Evolutionary conservation across 1,284 basidiomycete species (phyloP).

Genomic region (Stereum hirsutum): DNA sequence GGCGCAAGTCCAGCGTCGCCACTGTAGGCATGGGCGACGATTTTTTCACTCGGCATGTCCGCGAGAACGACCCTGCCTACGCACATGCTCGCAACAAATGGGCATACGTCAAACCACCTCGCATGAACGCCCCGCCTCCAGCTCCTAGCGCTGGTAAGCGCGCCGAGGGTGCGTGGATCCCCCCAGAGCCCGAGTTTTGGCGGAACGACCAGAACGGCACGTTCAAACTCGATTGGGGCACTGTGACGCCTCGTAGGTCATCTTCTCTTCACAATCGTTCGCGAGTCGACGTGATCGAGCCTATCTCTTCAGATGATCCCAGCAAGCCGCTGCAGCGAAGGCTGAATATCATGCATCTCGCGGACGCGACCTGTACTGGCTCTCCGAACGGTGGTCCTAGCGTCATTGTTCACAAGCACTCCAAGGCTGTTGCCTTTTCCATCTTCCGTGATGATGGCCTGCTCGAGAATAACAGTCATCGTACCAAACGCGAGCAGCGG

Average conservation of each 20-base stretch:
- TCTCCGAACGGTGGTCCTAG: constrained; percentile 44
- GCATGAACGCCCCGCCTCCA: too few species aligned
- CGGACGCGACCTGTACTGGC: constrained; percentile 33
- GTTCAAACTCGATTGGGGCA: constrained; percentile 49
- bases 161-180: too few species aligned
- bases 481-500: constrained; percentile 2
- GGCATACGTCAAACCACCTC: too few species aligned
- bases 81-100: too few species aligned
- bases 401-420: constrained; percentile 70
- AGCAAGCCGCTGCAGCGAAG: constrained; percentile 57
- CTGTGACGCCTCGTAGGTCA: constrained; percentile 33
- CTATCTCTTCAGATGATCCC: constrained; percentile 28
- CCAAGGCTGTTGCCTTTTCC: constrained; percentile 65
- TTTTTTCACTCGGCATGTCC: constrained; percentile 45
- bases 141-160: too few species aligned
- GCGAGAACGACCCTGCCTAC: constrained; percentile 39
- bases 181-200: constrained; percentile 52
- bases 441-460: constrained; percentile 56
- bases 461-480: constrained; percentile 14
- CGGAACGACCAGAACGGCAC: constrained; percentile 53
- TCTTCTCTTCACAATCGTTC: constrained; percentile 2
- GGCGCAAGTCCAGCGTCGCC: constrained; percentile 39
- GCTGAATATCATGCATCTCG: constrained; percentile 48
- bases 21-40: constrained; percentile 47
- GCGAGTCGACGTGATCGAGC: too few species aligned